phyloP scores from a whole-genome alignment of 768 basidiomycete genomes.

The Phanerochaete carnosa region DNA sequence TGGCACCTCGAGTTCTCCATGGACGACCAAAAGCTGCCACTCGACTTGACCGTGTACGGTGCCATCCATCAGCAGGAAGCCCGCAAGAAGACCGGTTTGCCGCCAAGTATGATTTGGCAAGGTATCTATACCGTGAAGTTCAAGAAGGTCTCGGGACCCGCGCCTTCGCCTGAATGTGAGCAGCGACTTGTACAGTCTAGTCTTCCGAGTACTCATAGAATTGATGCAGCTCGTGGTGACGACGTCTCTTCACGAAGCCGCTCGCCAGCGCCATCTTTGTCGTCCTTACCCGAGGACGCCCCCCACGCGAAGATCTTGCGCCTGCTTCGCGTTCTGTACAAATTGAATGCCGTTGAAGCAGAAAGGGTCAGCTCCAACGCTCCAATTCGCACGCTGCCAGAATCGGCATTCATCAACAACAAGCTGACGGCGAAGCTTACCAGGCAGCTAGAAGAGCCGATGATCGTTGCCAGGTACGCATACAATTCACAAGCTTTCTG shows the following conservation, averaged over 20 bases:
- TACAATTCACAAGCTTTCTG: slow-evolving; percentile 15
- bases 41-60: slow-evolving; percentile 94
- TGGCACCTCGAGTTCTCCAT: slow-evolving; percentile 98
- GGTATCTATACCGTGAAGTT: slow-evolving; percentile 90
- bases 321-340: slow-evolving; percentile 82
- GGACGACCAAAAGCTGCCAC: slow-evolving; percentile 79
- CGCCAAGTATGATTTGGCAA: slow-evolving; percentile 81
- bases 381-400: slow-evolving; percentile 60
- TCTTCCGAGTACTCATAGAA: not conserved
- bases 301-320: slow-evolving; percentile 89
- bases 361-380: slow-evolving; percentile 53
- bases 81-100: slow-evolving; percentile 60
- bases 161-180: slow-evolving; percentile 60
- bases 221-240: slow-evolving; percentile 33
- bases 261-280: slow-evolving; percentile 63
- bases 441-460: slow-evolving; percentile 93
- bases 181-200: not conserved
- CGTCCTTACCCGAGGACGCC: slow-evolving; percentile 80
- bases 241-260: slow-evolving; percentile 48
- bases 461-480: slow-evolving; percentile 92
- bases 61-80: slow-evolving; percentile 91
- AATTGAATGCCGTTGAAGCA: slow-evolving; percentile 70
- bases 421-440: slow-evolving; percentile 98
- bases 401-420: slow-evolving; percentile 93
- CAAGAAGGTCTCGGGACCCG: slow-evolving; percentile 86